Percentiles rank a stretch among this genome's conserved stretches.
phyloP scores from a whole-genome alignment of 2,329 filamentous ascomycete species.

The Cercospora sp. region DNA sequence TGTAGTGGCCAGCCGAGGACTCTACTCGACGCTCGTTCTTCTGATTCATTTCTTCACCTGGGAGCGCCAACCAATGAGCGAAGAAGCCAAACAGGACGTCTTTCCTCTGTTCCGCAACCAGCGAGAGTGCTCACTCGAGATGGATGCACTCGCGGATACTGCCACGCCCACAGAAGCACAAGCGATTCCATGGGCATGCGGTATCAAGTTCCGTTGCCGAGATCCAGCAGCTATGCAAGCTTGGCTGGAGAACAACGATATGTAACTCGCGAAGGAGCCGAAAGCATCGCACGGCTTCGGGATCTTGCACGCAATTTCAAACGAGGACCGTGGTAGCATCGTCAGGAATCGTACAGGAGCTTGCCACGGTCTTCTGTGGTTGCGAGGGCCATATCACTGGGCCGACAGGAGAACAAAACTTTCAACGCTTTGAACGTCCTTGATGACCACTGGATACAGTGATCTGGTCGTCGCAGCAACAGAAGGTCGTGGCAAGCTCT shows the following conservation, averaged over 20 bases:
- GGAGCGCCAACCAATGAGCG: constrained; percentile 1
- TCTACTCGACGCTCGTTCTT: background rate
- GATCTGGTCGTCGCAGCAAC: background rate
- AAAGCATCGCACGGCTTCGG: background rate
- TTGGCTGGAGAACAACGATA: background rate
- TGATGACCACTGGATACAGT: background rate
- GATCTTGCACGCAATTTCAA: background rate
- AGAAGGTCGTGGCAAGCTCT: background rate
- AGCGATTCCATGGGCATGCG: background rate
- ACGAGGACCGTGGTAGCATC: background rate
- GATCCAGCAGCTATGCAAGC: background rate
- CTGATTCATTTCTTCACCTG: background rate
- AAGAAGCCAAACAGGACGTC: background rate
- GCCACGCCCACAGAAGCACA: background rate
- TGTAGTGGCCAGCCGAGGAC: background rate
- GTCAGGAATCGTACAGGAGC: background rate
- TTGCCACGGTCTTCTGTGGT: background rate
- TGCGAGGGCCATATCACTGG: background rate
- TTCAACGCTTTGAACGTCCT: background rate
- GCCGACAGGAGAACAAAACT: background rate
- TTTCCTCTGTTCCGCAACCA: background rate
- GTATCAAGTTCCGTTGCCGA: background rate
- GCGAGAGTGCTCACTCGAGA: background rate
- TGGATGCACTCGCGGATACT: background rate
- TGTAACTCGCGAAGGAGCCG: background rate